phyloP scores from a whole-genome alignment of 306 rosid genomes.

The Ziziphus jujuba region DNA sequence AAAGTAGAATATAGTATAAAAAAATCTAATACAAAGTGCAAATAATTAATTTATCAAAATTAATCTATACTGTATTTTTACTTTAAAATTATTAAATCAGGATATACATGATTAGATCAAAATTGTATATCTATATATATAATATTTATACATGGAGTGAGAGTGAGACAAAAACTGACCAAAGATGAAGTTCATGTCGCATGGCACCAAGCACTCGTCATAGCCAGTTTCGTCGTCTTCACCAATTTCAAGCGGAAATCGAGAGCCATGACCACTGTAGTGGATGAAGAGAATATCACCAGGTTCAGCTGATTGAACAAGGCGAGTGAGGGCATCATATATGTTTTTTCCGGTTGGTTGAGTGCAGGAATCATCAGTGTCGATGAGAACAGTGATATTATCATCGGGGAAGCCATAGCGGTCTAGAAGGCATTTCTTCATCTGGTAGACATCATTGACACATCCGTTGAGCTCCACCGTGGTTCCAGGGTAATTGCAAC shows the following conservation, averaged over 20 bases:
- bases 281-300: slow-evolving; percentile 76
- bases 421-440: slow-evolving; percentile 46
- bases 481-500: slow-evolving; percentile 76
- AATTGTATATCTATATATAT: neutral
- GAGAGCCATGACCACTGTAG: slow-evolving; percentile 84
- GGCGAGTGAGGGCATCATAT: slow-evolving; percentile 46
- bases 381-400: slow-evolving; percentile 64
- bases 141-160: too few species aligned
- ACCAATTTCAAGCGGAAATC: slow-evolving; percentile 91
- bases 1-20: too few species aligned
- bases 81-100: too few species aligned
- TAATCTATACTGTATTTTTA: too few species aligned
- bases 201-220: slow-evolving; percentile 91
- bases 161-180: slow-evolving; percentile 33
- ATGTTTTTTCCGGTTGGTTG: slow-evolving; percentile 84
- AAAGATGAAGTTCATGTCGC: slow-evolving; percentile 82
- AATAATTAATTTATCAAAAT: too few species aligned
- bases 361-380: slow-evolving; percentile 62
- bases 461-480: slow-evolving; percentile 80
- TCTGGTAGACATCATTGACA: slow-evolving; percentile 68
- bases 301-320: slow-evolving; percentile 49
- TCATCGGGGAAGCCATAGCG: slow-evolving; percentile 53
- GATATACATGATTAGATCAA: too few species aligned
- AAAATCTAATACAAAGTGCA: too few species aligned
- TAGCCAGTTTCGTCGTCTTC: slow-evolving; percentile 82